phyloP scores from a whole-genome alignment of 176 grass and related monocot genomes.

The Oryza officinalis region DNA sequence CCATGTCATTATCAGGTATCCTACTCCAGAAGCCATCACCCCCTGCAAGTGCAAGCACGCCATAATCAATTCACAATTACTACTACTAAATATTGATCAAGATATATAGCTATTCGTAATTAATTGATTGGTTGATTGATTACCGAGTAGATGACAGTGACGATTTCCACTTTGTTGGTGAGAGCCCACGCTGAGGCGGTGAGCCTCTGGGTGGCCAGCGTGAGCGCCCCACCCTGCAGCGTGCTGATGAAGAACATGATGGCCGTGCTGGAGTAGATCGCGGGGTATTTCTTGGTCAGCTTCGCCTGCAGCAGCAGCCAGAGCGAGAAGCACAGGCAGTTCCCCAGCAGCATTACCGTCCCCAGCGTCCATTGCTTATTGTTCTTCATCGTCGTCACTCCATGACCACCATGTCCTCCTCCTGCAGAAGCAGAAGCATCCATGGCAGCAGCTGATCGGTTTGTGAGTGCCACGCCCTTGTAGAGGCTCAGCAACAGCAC shows the following conservation, averaged over 20 bases:
- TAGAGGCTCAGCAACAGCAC: slow-evolving; percentile 66
- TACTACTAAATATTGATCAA: too few species aligned
- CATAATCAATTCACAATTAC: too few species aligned
- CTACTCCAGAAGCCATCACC: slow-evolving; percentile 63
- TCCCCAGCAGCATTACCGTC: slow-evolving; percentile 55
- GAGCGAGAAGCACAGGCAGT: slow-evolving; percentile 60
- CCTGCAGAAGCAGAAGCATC: neutral
- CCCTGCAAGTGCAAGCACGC: slow-evolving; percentile 42
- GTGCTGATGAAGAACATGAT: slow-evolving; percentile 82
- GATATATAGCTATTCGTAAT: too few species aligned
- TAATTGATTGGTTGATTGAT: neutral
- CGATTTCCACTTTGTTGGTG: slow-evolving; percentile 58
- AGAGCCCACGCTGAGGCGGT: slow-evolving; percentile 53
- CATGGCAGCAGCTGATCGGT: neutral
- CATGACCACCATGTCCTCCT: neutral
- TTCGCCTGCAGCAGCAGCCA: slow-evolving; percentile 76
- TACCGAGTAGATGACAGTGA: slow-evolving; percentile 63
- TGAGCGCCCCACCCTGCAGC: slow-evolving; percentile 50
- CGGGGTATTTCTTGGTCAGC: slow-evolving; percentile 73
- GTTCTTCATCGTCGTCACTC: neutral
- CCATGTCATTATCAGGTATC: slow-evolving; percentile 81
- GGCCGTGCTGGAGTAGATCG: slow-evolving; percentile 78
- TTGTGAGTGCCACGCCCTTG: slow-evolving; percentile 56
- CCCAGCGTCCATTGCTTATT: slow-evolving; percentile 58
- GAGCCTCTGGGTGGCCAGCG: slow-evolving; percentile 41